Base-by-base conservation (phyloP, 2,329 filamentous ascomycete genomes). In the Cercospora sesami region DNA sequence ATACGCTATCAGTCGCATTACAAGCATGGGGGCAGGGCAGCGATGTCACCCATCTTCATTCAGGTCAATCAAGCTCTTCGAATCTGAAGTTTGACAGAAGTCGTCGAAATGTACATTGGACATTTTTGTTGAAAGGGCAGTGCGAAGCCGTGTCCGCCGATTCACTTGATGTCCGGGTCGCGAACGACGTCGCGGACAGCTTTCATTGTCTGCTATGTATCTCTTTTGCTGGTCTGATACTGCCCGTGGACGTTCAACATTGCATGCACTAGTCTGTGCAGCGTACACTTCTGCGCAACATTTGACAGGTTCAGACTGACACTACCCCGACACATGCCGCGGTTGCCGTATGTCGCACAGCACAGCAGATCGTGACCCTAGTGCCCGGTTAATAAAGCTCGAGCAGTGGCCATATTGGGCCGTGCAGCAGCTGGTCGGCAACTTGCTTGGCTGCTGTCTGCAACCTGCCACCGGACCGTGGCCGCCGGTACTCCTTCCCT, bases 321-420 rank as follows among this genome's bases (percentile, higher is more conserved):
- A 42, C 16, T 42, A 42, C 36, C 21, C 18, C 10, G 63, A 68
- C 62, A 68, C 61, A 48, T 68, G 60, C 58, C 14, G 45, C 45
- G 31, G 18, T 51, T 39, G 8, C 23, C 58, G 48, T 12, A 18
- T 53, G 53, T 65, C n/a, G 51, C 21, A 63, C 59, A 59, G 23
- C 33, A n/a, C 14, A 33, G 31, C 33, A 62, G 58, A 58, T 42
- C 59, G 59, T 63, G 48, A 53, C 53, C 63, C 67, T 68, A 21
- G 18, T 60, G 63, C 67, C 63, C 63, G 67, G 67, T 68, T 42
- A 39, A 42, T 31, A 36, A 48, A 65, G 66, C 61, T 68, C 66
- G 66, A 64, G 66, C 63, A 36, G 60, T 55, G 55, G 45, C 18
- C 48, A 28, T 30, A 39, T 55, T 26, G 16, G 48, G 36, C 36